Base-by-base conservation (phyloP, 805 yeast species). In the Wickerhamiella qilinensis region DNA sequence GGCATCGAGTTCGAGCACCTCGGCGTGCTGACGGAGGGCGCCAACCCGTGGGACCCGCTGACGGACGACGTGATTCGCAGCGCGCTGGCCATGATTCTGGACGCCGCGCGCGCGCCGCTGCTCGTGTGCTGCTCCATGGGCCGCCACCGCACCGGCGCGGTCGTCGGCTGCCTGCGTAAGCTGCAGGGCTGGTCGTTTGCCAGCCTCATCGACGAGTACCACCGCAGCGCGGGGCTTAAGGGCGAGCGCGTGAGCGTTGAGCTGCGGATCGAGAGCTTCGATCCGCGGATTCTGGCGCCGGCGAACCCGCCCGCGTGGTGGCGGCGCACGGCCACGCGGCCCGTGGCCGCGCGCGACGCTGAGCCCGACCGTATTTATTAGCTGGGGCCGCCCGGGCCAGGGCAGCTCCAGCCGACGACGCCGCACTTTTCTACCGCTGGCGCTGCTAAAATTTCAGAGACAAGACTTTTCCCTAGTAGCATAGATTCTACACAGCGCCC, bases 41-140 rank as follows among this genome's bases (percentile, higher is more conserved):
- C 84, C 17, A 85, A 86, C 52, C 95, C 97, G 2, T 88, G 98
- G 98, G 97, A 91, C 57, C 88, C 94, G 9, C 64, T 88, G 27
- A 81, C 85, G 16, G 94, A 85, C 52, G 67, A 72, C 31, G 73
- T 93, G 18, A 84, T 88, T 38, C 71, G 73, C 20, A 75, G 74
- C 43, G 93, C 95, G 1, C 60, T 88, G 44, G 79, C 77, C 44
- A 67, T 84, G 25, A 79, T 88, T 16, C 71, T 77, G 33, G 71
- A 82, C 49, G 69, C 68, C 45, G 67, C 71, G n/a, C 73, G 75
- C 54, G 82, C 83, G 51, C 97, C 98, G 0, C 51, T 91, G 44
- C 62, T 91, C 37, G 86, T 86, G 3, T 91, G 97, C 57, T 91
- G 97, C 51, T 95, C 96, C 12, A 91, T 91, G 98, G 98, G 98